These are phyloP conservation scores for Elsinoe necatrix DNA, from an alignment of 2,329 filamentous ascomycete genomes.

Conservation along the genomic window DNA sequence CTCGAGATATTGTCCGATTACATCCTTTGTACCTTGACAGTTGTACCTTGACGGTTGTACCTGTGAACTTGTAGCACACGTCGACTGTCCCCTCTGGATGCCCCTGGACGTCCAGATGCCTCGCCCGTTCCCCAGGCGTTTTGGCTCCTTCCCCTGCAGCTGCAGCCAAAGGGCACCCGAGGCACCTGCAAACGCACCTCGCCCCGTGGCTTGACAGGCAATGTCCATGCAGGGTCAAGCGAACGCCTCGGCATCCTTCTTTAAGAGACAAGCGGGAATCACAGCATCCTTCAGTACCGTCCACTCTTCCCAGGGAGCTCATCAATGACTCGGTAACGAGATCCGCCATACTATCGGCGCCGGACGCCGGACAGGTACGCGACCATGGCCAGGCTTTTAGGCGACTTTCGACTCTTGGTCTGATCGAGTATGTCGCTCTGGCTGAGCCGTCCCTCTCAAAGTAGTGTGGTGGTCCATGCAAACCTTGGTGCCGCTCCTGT, in stretches of 20 bases:
- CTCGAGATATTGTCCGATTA: not conserved
- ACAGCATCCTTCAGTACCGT: not conserved
- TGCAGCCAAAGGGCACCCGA: not conserved
- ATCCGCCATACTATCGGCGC: not conserved
- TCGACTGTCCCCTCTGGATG: not conserved
- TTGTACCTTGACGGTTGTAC: not conserved
- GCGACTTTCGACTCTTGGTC: not conserved
- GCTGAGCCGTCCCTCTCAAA: not conserved
- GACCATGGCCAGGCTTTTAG: not conserved
- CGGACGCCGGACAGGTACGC: not conserved
- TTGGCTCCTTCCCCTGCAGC: not conserved
- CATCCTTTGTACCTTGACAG: not conserved
- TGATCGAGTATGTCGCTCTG: not conserved
- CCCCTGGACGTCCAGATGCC: not conserved
- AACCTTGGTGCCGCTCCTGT: not conserved
- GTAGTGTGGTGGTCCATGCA: conserved; percentile 5
- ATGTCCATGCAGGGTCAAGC: conserved; percentile 4
- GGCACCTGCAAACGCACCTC: not conserved
- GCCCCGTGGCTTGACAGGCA: conserved; percentile 1
- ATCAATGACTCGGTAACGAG: not conserved
- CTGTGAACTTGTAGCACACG: not conserved
- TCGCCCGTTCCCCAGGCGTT: conserved; percentile 4
- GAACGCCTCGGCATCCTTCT: not conserved
- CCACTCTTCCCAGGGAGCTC: not conserved
- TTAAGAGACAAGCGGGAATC: not conserved